Percentiles rank a stretch among this genome's conserved stretches.
Evolutionary conservation across 768 basidiomycete genomes (phyloP).

Genomic region (Kwoniella mangroviensis): DNA sequence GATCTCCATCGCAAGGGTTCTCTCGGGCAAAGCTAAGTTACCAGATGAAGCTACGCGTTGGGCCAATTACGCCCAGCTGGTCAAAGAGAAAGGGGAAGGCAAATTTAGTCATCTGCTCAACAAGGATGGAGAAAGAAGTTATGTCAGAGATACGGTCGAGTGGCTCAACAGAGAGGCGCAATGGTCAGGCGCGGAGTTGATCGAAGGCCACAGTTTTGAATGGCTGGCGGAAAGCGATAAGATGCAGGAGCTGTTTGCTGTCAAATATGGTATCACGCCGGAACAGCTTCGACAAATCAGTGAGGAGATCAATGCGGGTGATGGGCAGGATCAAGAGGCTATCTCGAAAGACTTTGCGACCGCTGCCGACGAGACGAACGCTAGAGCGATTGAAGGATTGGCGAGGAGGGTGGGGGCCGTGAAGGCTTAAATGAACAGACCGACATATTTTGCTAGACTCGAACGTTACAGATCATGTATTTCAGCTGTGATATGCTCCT

Average conservation of each 20-base stretch:
- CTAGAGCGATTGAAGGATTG: conserved; percentile 1
- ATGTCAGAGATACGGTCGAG: conserved; percentile 32
- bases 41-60: conserved; percentile 4
- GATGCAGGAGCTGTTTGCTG: conserved; percentile 10
- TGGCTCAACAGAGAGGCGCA: conserved; percentile 46
- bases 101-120: conserved; percentile 38
- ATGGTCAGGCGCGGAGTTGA: conserved; percentile 23
- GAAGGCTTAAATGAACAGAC: neutral
- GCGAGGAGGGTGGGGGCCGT: neutral
- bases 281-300: conserved; percentile 9
- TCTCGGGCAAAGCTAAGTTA: conserved; percentile 31
- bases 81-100: conserved; percentile 30
- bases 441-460: neutral
- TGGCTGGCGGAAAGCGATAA: conserved; percentile 27
- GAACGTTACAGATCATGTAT: neutral
- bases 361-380: neutral
- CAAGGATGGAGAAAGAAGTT: conserved; percentile 30
- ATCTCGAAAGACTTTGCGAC: neutral
- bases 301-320: conserved; percentile 6
- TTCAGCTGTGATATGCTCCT: no score
- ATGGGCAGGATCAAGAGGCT: neutral
- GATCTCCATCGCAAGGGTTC: conserved; percentile 41
- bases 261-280: conserved; percentile 25
- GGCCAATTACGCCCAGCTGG: conserved; percentile 23
- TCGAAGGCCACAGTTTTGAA: conserved; percentile 23